Conservation (phyloP, 441 rosid species). For the Adansonia grandidieri region DNA sequence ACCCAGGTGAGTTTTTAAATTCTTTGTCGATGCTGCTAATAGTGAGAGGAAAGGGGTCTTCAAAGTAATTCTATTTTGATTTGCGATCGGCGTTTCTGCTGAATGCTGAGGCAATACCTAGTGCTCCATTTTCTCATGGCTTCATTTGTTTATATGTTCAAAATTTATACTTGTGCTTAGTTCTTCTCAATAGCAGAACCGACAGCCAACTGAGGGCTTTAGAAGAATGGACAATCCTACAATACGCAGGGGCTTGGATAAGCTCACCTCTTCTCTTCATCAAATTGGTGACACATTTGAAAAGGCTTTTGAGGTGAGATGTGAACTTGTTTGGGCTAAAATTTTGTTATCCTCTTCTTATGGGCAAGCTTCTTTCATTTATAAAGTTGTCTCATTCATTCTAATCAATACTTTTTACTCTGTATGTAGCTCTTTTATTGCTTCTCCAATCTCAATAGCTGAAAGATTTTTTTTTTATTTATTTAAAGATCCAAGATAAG, state of each 20-base stretch:
- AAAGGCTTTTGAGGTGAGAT: slow-evolving; percentile 77
- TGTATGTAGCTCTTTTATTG: not conserved
- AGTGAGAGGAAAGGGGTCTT: too few species aligned
- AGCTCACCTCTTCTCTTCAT: slow-evolving; percentile 70
- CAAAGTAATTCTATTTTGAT: too few species aligned
- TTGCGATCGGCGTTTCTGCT: too few species aligned
- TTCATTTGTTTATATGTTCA: not conserved
- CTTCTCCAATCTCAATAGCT: not conserved
- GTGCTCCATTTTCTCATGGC: too few species aligned
- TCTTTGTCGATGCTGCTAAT: not conserved
- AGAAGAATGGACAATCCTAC: slow-evolving; percentile 75
- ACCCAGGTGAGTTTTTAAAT: slow-evolving; percentile 52
- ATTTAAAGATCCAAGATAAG: not conserved
- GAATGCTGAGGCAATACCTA: too few species aligned
- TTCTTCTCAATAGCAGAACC: slow-evolving; percentile 32
- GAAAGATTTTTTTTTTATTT: not conserved
- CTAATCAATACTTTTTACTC: not conserved
- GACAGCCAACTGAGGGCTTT: slow-evolving; percentile 36
- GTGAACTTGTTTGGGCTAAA: not conserved
- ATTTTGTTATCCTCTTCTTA: slow-evolving; percentile 6
- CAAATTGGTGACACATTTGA: slow-evolving; percentile 87
- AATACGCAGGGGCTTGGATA: slow-evolving; percentile 69
- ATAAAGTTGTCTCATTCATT: not conserved
- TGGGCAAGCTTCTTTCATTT: not conserved
- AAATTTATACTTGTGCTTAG: too few species aligned